Base-by-base conservation (phyloP, 495 filamentous ascomycete species). In the Aspergillus cavernicola region DNA sequence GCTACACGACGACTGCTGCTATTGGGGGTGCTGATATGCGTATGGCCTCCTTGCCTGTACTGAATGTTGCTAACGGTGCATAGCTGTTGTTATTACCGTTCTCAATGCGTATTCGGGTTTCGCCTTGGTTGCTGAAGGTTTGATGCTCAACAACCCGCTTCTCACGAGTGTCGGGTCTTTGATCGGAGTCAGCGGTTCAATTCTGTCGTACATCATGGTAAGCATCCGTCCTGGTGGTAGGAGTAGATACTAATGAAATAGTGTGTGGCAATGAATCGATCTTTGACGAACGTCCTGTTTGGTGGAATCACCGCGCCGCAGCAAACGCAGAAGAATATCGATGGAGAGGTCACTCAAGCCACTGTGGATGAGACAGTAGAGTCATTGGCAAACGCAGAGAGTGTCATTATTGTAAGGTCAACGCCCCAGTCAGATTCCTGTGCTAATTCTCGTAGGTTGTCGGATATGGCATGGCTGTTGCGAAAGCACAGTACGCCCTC, bases 11-110 rank as follows among this genome's bases (percentile, higher is more conserved):
- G 2, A 92, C 88, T 0, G 74, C 88, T 28, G 87, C 86, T 9
- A 90, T 92, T 63, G 88, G 88, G 10, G 88, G 87, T n/a, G 88
- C 87, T 4, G 88, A 90, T 61, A 90, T 90, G 87, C 87, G 71
- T 74, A 64, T 15, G 70, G 66, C 15, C 4, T n/a, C 22, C 16
- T 11, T 23, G 0, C 5, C 9, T 10, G 11, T 16, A 23, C 13
- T 10, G 15, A 22, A 20, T 20, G 12, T 20, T 9, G 12, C 43
- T 63, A 43, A 63, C 19, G 16, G 8, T 11, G 9, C 33, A 7
- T 6, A 63, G 71, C 88, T 13, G 88, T 92, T 15, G 88, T 90
- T 16, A 91, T 92, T 53, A 92, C 87, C 0, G 87, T 91, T 6
- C 72, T 92, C 12, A 92, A 92, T 61, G 88, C 88, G 3, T 92